A percentile compares a stretch with the other conserved stretches of the same genome.
Evolutionary conservation across 805 yeast genomes (phyloP).

Genomic region (Lipomyces orientalis): DNA sequence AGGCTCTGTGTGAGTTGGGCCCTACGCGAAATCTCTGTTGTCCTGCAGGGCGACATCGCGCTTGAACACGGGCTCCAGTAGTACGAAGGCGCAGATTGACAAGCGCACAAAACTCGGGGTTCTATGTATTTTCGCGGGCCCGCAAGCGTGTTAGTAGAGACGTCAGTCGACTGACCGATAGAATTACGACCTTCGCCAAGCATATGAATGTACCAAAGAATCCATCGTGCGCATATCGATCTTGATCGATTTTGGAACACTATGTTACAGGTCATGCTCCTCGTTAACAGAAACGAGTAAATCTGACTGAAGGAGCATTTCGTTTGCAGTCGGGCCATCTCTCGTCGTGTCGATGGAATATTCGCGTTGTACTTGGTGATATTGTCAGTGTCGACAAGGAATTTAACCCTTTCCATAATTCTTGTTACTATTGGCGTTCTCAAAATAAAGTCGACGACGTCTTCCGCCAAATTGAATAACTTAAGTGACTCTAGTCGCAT

Average conservation of each 20-base stretch:
- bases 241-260: background rate
- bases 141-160: slow-evolving; percentile 13
- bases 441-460: slow-evolving; percentile 4
- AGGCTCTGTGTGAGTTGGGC: slow-evolving; percentile 5
- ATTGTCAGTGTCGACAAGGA: background rate
- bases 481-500: background rate
- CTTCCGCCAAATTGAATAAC: background rate
- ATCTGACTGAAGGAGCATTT: background rate
- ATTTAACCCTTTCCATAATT: background rate
- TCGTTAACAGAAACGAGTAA: slow-evolving; percentile 1
- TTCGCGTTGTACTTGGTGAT: slow-evolving; percentile 2
- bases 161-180: slow-evolving; percentile 7
- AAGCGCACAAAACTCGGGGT: slow-evolving; percentile 13
- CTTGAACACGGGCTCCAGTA: slow-evolving; percentile 10
- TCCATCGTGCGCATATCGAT: slow-evolving; percentile 1
- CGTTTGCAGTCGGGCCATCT: slow-evolving; percentile 5
- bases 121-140: slow-evolving; percentile 4
- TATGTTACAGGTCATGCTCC: slow-evolving; percentile 1
- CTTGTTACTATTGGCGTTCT: background rate
- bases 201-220: background rate
- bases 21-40: slow-evolving; percentile 10
- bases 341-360: slow-evolving; percentile 7
- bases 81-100: slow-evolving; percentile 20
- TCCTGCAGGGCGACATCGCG: slow-evolving; percentile 6
- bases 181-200: slow-evolving; percentile 2